phyloP scores from a whole-genome alignment of 1,284 basidiomycete species.

The Leccinum olivaceoglutinosum region DNA sequence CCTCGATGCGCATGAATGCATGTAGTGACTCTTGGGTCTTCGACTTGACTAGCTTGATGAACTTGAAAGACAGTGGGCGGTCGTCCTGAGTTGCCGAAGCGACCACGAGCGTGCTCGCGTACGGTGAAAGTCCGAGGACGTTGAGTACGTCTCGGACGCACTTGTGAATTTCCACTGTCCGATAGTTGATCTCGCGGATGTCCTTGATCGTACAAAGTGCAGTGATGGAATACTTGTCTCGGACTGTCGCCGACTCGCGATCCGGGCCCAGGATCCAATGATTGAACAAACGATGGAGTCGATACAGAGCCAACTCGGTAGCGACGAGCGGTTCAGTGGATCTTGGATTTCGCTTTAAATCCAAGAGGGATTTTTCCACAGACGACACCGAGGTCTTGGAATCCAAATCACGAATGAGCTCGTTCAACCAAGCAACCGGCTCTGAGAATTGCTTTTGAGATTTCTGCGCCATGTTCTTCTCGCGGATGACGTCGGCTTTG shows the following conservation, averaged over 20 bases:
- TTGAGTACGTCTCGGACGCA: conserved; percentile 37
- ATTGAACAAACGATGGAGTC: conserved; percentile 45
- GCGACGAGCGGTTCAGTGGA: conserved; percentile 38
- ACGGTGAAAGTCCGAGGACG: conserved; percentile 42
- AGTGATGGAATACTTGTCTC: conserved; percentile 41
- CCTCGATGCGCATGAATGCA: conserved; percentile 51
- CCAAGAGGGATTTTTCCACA: conserved; percentile 21
- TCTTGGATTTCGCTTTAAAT: conserved; percentile 38
- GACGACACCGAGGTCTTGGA: conserved; percentile 24
- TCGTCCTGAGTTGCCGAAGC: conserved; percentile 25
- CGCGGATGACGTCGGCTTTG: conserved; percentile 26
- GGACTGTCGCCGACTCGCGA: conserved; percentile 30
- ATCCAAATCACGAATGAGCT: conserved; percentile 26
- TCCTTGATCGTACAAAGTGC: conserved; percentile 45
- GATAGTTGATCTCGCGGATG: conserved; percentile 33
- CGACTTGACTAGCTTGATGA: conserved; percentile 48
- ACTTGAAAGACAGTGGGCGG: conserved; percentile 45
- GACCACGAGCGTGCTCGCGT: conserved; percentile 27
- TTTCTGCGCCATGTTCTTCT: conserved; percentile 25
- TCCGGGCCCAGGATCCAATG: conserved; percentile 46
- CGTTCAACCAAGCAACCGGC: conserved; percentile 18
- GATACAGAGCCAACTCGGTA: conserved; percentile 47
- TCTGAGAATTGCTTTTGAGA: conserved; percentile 20
- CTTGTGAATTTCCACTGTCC: conserved; percentile 35
- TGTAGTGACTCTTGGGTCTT: conserved; percentile 38